Evolutionary conservation across 345 rosid species (phyloP), one percentile per base, ranked within the genome.

Genomic region (Gossypium bickii): DNA sequence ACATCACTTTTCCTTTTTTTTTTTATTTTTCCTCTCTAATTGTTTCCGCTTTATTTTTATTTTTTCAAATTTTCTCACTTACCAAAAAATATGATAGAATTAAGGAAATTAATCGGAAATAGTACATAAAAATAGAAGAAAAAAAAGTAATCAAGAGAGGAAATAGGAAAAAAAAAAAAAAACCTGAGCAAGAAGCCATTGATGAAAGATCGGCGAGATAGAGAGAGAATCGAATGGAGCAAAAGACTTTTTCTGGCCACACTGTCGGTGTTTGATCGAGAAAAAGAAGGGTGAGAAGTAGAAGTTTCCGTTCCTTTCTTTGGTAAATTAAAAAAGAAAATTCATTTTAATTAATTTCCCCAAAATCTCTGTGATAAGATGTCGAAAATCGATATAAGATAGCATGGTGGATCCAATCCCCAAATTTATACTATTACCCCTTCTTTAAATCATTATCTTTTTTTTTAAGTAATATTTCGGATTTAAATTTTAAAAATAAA

Each of bases 131-230:
- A 70, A 11, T 3, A 1, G 1, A 10, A 20, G n/a, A 22, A 45
- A 25, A 65, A 25, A 66, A 18, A 34, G 6, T 34, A 34, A 64
- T 24, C 25, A 49, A 51, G 48, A n/a, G 22, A 49, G 13, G 53
- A 48, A 7, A 70, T 15, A 38, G 41, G 45, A 7, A 34, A 45
- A 52, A 48, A 43, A 48, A 43, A 20, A 45, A 52, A 48, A 43
- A 27, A 77, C 77, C 78, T 44, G 74, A 72, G 79, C 58, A 79
- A 68, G 79, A 77, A 75, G 79, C 78, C 84, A 77, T 81, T 52
- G 29, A 52, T 45, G 12, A n/a, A 68, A 47, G 74, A 69, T 69
- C 67, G 52, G 73, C 2, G n/a, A 57, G 34, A 57, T 15, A 56
- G 34, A 57, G 15, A 18, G 29, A 59, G 41, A 51, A 22, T 24